phyloP scores from a whole-genome alignment of 108 stramenopile genomes.

The Tribonema minus region DNA sequence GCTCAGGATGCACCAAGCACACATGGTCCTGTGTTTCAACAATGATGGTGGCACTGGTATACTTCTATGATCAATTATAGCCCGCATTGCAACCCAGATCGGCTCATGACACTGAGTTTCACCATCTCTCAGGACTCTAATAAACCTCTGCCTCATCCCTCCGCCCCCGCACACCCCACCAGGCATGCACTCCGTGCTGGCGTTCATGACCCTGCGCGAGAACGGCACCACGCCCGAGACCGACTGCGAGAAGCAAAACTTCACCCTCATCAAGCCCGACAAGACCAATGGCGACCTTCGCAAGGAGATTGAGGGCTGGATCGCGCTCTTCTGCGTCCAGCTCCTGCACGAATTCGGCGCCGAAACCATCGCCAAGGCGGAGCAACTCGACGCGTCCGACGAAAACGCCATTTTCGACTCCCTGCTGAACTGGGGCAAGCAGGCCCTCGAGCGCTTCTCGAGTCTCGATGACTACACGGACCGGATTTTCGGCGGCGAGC shows the following conservation, averaged over 20 bases:
- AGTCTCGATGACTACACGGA: background rate
- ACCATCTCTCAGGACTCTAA: too few relatives aligned
- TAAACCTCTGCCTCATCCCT: too few relatives aligned
- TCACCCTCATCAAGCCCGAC: background rate
- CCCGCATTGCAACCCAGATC: too few relatives aligned
- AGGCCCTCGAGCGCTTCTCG: background rate
- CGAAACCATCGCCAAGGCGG: background rate
- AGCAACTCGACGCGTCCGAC: background rate
- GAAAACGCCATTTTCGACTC: background rate
- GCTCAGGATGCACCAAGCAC: too few relatives aligned
- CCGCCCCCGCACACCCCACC: background rate
- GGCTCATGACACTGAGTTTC: too few relatives aligned
- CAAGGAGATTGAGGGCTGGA: background rate
- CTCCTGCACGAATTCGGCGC: background rate
- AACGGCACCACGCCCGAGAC: background rate
- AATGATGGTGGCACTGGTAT: too few relatives aligned
- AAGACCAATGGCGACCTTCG: background rate
- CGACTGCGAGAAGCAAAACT: background rate
- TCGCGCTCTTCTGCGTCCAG: background rate
- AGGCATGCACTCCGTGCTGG: background rate
- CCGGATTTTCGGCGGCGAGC: background rate
- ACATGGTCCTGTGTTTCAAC: too few relatives aligned
- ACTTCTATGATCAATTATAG: too few relatives aligned
- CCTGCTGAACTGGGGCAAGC: background rate
- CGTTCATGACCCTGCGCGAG: background rate